These are phyloP conservation scores for Blakeslea trispora DNA, from an alignment of 371 early-diverging fungal genomes.

Conservation along the genomic window DNA sequence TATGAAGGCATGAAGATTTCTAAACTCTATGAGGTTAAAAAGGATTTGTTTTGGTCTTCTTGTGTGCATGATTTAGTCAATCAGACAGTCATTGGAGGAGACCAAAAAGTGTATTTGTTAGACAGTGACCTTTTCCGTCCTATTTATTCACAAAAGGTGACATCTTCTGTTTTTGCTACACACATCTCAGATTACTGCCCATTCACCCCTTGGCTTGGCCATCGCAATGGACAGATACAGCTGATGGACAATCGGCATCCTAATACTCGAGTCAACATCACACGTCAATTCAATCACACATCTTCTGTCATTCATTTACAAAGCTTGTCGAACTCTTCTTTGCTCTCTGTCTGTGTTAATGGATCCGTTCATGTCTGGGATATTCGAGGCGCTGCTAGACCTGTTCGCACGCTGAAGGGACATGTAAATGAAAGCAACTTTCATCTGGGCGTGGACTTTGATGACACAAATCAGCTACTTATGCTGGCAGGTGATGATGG, in stretches of 20 bases:
- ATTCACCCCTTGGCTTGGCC: conserved; percentile 20
- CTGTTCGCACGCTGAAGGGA: conserved; percentile 21
- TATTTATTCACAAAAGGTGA: background rate
- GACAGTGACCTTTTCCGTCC: conserved; percentile 2
- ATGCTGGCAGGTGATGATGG: conserved; percentile 25
- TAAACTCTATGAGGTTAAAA: conserved; percentile 8
- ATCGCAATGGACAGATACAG: conserved; percentile 24
- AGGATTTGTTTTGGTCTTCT: conserved; percentile 28
- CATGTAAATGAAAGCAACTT: conserved; percentile 24
- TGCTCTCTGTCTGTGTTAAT: conserved; percentile 24
- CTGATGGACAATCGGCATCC: conserved; percentile 13
- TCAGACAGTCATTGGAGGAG: conserved; percentile 22
- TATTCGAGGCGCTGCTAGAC: conserved; percentile 15
- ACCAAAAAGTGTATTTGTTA: conserved; percentile 20
- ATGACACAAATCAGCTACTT: conserved; percentile 17
- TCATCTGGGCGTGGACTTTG: conserved; percentile 27
- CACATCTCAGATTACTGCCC: conserved; percentile 5
- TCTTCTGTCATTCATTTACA: conserved; percentile 25
- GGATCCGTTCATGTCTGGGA: conserved; percentile 34
- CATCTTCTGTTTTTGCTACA: conserved; percentile 24
- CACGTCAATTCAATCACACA: conserved; percentile 4
- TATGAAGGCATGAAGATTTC: background rate
- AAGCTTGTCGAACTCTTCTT: conserved; percentile 10
- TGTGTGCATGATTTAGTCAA: conserved; percentile 9
- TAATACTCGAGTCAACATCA: background rate